Evolutionary conservation across 2,329 filamentous ascomycete genomes (phyloP).

Genomic region (Calonectria pseudoturangicola): DNA sequence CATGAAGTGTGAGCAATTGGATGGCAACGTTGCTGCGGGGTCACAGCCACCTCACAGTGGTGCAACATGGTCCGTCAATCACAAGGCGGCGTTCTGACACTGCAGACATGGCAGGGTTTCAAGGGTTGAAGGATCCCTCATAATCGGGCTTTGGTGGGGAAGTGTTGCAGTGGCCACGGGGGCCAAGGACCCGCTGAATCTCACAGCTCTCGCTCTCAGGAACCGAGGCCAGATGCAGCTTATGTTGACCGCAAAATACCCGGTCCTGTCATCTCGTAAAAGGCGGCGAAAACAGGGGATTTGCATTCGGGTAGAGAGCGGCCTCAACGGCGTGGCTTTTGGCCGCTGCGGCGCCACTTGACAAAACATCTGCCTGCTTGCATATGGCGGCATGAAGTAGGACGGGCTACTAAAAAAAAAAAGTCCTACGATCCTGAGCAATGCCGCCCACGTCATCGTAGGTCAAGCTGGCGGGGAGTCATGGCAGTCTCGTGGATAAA

Average conservation of each 20-base stretch:
- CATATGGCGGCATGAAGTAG: not conserved
- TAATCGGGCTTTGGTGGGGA: slow-evolving; percentile 2
- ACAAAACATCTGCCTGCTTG: not conserved
- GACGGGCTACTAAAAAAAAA: not conserved
- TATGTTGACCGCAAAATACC: not conserved
- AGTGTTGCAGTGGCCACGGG: not conserved
- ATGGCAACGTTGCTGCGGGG: slow-evolving; percentile 5
- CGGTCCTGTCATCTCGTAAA: not conserved
- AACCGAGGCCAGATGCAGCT: slow-evolving; percentile 9
- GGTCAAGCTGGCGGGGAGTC: not conserved
- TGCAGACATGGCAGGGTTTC: not conserved
- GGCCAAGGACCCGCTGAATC: not conserved
- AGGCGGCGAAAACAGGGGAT: not conserved
- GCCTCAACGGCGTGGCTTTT: not conserved
- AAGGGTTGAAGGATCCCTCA: not conserved
- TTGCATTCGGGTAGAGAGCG: not conserved
- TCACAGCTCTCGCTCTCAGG: not conserved
- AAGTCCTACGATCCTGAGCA: not conserved
- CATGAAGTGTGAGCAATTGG: slow-evolving; percentile 1
- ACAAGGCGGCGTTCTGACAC: not conserved
- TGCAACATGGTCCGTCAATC: not conserved
- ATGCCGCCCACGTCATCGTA: slow-evolving; percentile 24
- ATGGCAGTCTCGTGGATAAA: not conserved
- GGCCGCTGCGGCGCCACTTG: not conserved
- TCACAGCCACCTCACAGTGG: slow-evolving; percentile 15